Base-by-base conservation (phyloP, 768 basidiomycete genomes). In the Agaricus subrufescens region DNA sequence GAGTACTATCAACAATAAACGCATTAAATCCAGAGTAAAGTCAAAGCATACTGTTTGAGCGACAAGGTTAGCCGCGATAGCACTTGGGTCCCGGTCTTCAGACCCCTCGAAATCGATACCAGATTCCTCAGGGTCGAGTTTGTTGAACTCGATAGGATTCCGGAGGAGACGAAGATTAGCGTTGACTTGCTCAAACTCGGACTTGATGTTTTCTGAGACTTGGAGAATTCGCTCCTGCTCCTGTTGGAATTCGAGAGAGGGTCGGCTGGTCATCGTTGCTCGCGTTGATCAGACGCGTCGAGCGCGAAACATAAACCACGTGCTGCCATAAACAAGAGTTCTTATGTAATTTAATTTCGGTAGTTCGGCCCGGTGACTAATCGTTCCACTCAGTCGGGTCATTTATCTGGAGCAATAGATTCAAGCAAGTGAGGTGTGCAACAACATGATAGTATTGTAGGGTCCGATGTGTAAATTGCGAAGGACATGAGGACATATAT, bases 11-110 rank as follows among this genome's bases (percentile, higher is more conserved):
- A 19, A 19, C 19, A 19, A 19, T 19, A 19, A 4, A 19, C 14
- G 25, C 6, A 3, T 19, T 26, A 3, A 19, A 23, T 39, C n/a
- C 52, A 38, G 43, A 29, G 9, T 15, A 2, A 6, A 19, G 19
- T 19, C 10, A 34, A 34, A 4, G 65, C 85, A n/a, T 52, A 87
- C 87, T 38, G 79, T 75, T 57, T 88, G 86, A 7, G 78, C 75
- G 25, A 77, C 73, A 4, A 89, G 79, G 57, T 87, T 82, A 40
- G 73, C 75, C 26, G 79, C 77, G 10, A 86, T 76, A 6, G 85
- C 71, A 0, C 74, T 77, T 2, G 84, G 84, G 62, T 86, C 84
- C 55, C 71, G 78, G 26, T 70, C 58, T 39, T 68, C 65, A 0
- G 60, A 53, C 19, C 73, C 73, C 29, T 73, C 75, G 2, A 64